A percentile compares a stretch with the other conserved stretches of the same genome.
These are phyloP conservation scores for Pistacia atlantica DNA, from an alignment of 345 rosid species.

Conservation along the genomic window DNA sequence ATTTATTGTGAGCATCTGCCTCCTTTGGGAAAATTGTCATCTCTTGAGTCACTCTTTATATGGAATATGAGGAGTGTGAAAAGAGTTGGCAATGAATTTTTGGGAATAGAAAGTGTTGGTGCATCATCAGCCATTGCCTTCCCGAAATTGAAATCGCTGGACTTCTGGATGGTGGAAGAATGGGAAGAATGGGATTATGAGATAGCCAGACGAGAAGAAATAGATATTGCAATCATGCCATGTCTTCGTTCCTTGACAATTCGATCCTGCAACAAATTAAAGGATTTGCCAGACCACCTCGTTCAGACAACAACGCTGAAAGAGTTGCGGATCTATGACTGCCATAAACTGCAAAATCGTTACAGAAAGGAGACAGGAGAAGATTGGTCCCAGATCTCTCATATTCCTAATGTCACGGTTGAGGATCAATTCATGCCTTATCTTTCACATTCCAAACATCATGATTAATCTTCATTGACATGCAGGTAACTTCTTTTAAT, in stretches of 20 bases:
- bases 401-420: conserved; percentile 1
- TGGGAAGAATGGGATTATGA: conserved; percentile 17
- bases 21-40: conserved; percentile 20
- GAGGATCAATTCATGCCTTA: not conserved
- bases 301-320: not conserved
- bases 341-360: conserved; percentile 8
- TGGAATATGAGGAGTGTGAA: not conserved
- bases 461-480: not conserved
- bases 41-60: conserved; percentile 22
- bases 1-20: conserved; percentile 5
- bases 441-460: not conserved
- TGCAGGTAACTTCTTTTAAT: not conserved
- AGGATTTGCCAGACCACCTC: conserved; percentile 17
- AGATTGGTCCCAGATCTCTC: conserved; percentile 15
- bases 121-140: conserved; percentile 9
- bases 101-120: not conserved
- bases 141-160: conserved; percentile 15
- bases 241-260: not conserved
- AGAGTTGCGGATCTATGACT: not conserved
- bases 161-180: not conserved
- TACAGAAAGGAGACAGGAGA: conserved; percentile 1
- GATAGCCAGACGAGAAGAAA: not conserved
- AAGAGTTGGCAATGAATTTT: conserved; percentile 16
- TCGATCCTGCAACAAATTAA: conserved; percentile 13
- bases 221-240: conserved; percentile 7